Base-by-base conservation (phyloP, 2,329 filamentous ascomycete genomes). In the Epichloe typhina region DNA sequence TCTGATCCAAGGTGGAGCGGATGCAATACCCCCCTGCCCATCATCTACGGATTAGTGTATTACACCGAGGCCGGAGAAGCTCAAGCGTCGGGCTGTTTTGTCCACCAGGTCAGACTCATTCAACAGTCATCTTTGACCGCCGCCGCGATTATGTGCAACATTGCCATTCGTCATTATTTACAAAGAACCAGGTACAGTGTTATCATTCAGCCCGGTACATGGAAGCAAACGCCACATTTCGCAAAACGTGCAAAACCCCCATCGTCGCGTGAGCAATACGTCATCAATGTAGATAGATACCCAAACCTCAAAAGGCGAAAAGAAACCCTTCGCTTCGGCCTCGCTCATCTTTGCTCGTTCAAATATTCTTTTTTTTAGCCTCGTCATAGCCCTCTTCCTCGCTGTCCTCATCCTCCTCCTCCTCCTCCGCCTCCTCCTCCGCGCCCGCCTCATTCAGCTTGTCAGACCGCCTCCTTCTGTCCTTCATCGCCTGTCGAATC, bases 401-500 rank as follows among this genome's bases (percentile, higher is more conserved):
- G 31, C 69, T 69, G 46, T 71, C 71, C 17, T 69, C 70, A 33
- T 65, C 61, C 46, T 64, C 64, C 11, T 64, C 64, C 11, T 64
- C 64, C 12, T 64, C 64, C 4, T 62, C 62, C 50, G 68, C 64
- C 11, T 64, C 64, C 12, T 64, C 64, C 4, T 62, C 62, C 50
- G 68, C 63, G 58, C 62, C 56, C 59, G 67, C 61, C 61, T 64
- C 60, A 52, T 58, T 61, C 59, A 70, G 58, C 64, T 66, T 63
- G 52, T 69, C 64, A 55, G 73, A 80, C 71, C 72, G 77, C 57
- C 71, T 66, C 57, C 86, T 74, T 55, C 75, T 66, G 54, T 76
- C 64, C 62, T 83, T 77, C 86, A 97, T 95, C 4, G 88, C 88
- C 57, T 83, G 85, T 50, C 86, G 77, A 58, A 97, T 89, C 71